Conservation (phyloP, 345 rosid species). For the Microcos paniculata region DNA sequence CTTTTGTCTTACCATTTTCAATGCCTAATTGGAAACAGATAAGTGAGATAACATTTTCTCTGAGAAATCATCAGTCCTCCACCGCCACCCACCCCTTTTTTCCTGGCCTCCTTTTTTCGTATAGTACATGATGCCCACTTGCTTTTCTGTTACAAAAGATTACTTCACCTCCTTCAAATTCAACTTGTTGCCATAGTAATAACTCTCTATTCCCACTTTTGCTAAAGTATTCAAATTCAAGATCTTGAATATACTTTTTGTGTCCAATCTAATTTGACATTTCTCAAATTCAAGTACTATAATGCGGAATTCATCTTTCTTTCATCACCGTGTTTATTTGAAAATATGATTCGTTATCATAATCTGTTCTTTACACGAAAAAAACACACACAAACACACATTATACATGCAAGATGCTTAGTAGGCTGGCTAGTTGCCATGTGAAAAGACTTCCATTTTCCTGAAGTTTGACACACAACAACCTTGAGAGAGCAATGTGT, state of each 20-base stretch:
- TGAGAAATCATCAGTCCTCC: background rate
- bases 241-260: background rate
- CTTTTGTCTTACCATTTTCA: background rate
- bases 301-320: background rate
- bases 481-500: background rate
- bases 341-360: no score
- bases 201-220: background rate
- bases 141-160: background rate
- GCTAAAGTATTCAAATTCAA: background rate
- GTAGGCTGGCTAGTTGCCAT: background rate
- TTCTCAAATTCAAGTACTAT: background rate
- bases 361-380: no score
- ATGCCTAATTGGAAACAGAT: background rate
- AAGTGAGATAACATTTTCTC: background rate
- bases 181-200: conserved; percentile 9
- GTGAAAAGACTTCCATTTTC: background rate
- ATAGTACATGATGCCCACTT: conserved; percentile 2
- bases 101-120: background rate
- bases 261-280: background rate
- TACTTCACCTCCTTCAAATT: background rate
- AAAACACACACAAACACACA: background rate
- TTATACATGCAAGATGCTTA: background rate
- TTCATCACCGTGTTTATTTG: no score
- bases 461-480: background rate
- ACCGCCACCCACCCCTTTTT: background rate